Percentiles rank a stretch among this genome's conserved stretches.
These are phyloP conservation scores for Ophiobolus disseminans DNA, from an alignment of 2,329 filamentous ascomycete genomes.

Conservation along the genomic window DNA sequence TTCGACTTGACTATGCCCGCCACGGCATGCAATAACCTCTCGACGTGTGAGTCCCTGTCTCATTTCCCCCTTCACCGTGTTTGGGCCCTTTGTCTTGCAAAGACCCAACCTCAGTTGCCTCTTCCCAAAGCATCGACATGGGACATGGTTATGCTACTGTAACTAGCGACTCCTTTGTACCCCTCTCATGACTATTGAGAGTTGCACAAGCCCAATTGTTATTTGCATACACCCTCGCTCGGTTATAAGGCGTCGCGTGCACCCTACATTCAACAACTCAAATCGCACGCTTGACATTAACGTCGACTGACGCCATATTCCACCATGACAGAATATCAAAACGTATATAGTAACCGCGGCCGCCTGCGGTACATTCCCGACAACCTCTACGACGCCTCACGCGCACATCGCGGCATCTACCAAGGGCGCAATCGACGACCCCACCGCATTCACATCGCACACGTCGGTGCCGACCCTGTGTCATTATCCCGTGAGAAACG, in stretches of 20 bases:
- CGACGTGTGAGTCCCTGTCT: constrained; percentile 45
- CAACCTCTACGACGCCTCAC: constrained; percentile 35
- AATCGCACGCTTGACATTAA: constrained; percentile 25
- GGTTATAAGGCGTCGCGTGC: constrained; percentile 29
- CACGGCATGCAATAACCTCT: constrained; percentile 28
- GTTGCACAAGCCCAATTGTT: constrained; percentile 35
- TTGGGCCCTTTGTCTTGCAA: constrained; percentile 42
- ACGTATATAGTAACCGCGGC: constrained; percentile 48
- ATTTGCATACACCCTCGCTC: constrained; percentile 19
- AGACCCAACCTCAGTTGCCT: constrained; percentile 26
- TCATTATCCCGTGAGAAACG: constrained; percentile 32
- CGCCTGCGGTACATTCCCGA: constrained; percentile 49
- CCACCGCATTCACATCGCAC: constrained; percentile 64
- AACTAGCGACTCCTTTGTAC: constrained; percentile 45
- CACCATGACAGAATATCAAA: constrained; percentile 50
- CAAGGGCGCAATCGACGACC: constrained; percentile 60
- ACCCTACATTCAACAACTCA: constrained; percentile 19
- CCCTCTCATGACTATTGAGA: constrained; percentile 37
- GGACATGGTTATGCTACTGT: constrained; percentile 40
- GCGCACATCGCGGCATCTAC: constrained; percentile 49
- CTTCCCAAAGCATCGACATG: constrained; percentile 42
- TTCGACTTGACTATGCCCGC: constrained; percentile 33
- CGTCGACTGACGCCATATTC: constrained; percentile 35
- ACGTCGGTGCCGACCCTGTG: constrained; percentile 55
- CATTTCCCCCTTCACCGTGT: constrained; percentile 38